Percentiles rank a stretch among this genome's conserved stretches.
Evolutionary conservation across 78 protist species (phyloP).

Genomic region (Dictyostelium capitatum): DNA sequence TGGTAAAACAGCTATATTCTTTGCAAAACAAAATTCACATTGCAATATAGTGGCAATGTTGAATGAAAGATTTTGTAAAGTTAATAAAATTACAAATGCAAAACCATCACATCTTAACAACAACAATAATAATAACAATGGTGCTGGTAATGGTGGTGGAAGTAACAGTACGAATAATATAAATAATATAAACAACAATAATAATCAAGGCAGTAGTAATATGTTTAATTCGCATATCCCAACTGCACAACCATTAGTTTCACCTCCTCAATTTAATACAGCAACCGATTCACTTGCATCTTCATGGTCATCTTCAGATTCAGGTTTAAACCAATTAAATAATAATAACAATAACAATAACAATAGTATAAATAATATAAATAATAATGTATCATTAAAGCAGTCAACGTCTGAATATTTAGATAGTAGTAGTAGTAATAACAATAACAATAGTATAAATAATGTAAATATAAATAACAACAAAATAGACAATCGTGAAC

Average conservation of each 20-base stretch:
- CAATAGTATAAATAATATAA: background rate
- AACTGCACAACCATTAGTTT: background rate
- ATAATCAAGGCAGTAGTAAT: background rate
- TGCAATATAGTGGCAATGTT: constrained; percentile 3
- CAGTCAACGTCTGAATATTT: background rate
- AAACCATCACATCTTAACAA: background rate
- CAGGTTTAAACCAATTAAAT: background rate
- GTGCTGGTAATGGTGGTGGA: too few relatives aligned
- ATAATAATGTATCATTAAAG: background rate
- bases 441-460: background rate
- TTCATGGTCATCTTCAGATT: constrained; percentile 63
- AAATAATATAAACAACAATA: background rate
- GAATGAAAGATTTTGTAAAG: constrained; percentile 59
- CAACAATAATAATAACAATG: too few relatives aligned
- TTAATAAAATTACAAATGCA: constrained; percentile 30
- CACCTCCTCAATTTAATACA: background rate
- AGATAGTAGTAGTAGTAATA: background rate
- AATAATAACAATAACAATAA: background rate
- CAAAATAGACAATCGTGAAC: background rate
- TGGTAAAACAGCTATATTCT: constrained; percentile 42
- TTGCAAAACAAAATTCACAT: constrained; percentile 23
- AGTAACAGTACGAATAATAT: too few relatives aligned
- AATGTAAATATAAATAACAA: constrained; percentile 14
- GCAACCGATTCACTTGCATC: constrained; percentile 55
- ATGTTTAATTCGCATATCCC: background rate